phyloP scores from a whole-genome alignment of 2,329 filamentous ascomycete genomes.

The Dactylonectria macrodidyma region DNA sequence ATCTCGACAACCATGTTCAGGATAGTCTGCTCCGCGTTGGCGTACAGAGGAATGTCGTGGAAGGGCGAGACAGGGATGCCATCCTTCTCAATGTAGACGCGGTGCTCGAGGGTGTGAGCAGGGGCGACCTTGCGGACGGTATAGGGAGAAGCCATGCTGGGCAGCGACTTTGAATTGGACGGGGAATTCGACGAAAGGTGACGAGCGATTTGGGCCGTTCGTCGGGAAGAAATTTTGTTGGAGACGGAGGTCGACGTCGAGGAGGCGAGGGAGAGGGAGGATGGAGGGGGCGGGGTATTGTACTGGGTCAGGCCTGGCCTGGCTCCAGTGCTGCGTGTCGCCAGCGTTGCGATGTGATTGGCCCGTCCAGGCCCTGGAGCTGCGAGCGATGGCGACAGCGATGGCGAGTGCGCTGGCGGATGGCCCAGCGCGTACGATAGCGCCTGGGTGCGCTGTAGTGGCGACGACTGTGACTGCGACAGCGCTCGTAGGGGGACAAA shows the following conservation, averaged over 20 bases:
- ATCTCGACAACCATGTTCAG: slow-evolving; percentile 99
- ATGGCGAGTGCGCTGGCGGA: slow-evolving; percentile 23
- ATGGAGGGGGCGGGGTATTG: slow-evolving; percentile 58
- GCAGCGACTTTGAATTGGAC: slow-evolving; percentile 38
- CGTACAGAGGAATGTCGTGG: slow-evolving; percentile 98
- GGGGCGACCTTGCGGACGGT: slow-evolving; percentile 88
- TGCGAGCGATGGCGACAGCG: slow-evolving; percentile 32
- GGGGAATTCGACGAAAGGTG: slow-evolving; percentile 61
- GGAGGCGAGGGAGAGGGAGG: slow-evolving; percentile 39
- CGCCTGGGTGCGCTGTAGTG: slow-evolving; percentile 19
- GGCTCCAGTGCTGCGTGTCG: slow-evolving; percentile 45
- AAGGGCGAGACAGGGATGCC: slow-evolving; percentile 94
- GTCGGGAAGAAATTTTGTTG: slow-evolving; percentile 62
- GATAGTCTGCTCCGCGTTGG: slow-evolving; percentile 94
- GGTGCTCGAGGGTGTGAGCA: slow-evolving; percentile 95
- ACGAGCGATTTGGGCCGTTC: slow-evolving; percentile 69
- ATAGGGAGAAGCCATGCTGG: slow-evolving; percentile 76
- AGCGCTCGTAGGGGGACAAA: slow-evolving; percentile 28
- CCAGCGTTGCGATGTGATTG: slow-evolving; percentile 44
- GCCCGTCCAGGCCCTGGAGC: slow-evolving; percentile 39
- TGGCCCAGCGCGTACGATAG: slow-evolving; percentile 25
- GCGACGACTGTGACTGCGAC: neutral
- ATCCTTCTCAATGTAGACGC: slow-evolving; percentile 98
- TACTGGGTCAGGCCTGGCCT: slow-evolving; percentile 42
- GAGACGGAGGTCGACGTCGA: slow-evolving; percentile 43